Evolutionary conservation across 805 yeast genomes (phyloP).

Genomic region (Monosporozyma siamensis): DNA sequence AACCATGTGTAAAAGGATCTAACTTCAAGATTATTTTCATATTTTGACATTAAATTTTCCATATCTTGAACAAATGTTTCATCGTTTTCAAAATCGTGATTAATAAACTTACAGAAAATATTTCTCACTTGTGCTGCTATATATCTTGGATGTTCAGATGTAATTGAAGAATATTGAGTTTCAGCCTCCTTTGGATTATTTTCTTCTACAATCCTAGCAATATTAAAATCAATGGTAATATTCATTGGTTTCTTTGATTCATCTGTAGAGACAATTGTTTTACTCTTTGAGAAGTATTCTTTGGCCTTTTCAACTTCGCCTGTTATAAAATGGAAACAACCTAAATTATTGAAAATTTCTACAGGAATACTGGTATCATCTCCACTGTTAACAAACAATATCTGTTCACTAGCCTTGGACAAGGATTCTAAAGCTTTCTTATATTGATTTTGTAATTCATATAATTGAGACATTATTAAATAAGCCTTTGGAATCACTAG

Average conservation of each 20-base stretch:
- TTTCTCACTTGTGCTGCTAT: slow-evolving; percentile 67
- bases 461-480: slow-evolving; percentile 56
- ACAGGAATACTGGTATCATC: slow-evolving; percentile 34
- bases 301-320: slow-evolving; percentile 52
- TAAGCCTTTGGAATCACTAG: slow-evolving; percentile 55
- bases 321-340: slow-evolving; percentile 66
- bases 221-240: slow-evolving; percentile 54
- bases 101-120: slow-evolving; percentile 49
- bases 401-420: slow-evolving; percentile 48
- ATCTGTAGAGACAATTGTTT: slow-evolving; percentile 17
- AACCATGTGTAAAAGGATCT: slow-evolving; percentile 93
- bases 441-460: slow-evolving; percentile 53
- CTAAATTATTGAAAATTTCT: slow-evolving; percentile 71
- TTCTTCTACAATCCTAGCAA: slow-evolving; percentile 67
- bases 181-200: slow-evolving; percentile 22
- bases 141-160: slow-evolving; percentile 56
- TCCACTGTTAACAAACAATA: slow-evolving; percentile 24
- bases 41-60: slow-evolving; percentile 41
- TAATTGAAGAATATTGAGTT: slow-evolving; percentile 43
- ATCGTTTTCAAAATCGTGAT: slow-evolving; percentile 22
- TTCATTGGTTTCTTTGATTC: slow-evolving; percentile 26
- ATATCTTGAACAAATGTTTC: slow-evolving; percentile 34
- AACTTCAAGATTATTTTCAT: slow-evolving; percentile 62
- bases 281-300: slow-evolving; percentile 44
- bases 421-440: slow-evolving; percentile 60